Conservation (phyloP, 2,329 filamentous ascomycete species). For the Chaetoscypha palmicola region DNA sequence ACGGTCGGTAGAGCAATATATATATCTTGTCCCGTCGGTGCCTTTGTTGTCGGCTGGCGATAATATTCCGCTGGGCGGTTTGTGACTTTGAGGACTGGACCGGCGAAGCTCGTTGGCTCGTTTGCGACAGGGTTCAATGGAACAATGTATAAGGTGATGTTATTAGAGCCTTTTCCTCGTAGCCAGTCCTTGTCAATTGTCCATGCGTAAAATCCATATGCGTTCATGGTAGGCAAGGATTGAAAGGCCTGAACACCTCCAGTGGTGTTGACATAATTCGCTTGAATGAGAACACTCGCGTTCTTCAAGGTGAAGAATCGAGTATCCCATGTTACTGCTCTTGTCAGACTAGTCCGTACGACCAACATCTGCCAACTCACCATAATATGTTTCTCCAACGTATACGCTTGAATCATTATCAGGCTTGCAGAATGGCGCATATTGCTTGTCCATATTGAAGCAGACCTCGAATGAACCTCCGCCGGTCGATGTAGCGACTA, state of each 20-base stretch:
- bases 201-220: slow-evolving; percentile 23
- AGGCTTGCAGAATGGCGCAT: slow-evolving; percentile 28
- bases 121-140: slow-evolving; percentile 14
- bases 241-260: slow-evolving; percentile 26
- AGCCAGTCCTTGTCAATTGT: slow-evolving; percentile 24
- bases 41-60: slow-evolving; percentile 14
- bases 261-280: slow-evolving; percentile 26
- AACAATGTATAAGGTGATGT: slow-evolving; percentile 25
- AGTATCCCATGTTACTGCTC: slow-evolving; percentile 28
- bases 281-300: slow-evolving; percentile 22
- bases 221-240: slow-evolving; percentile 17
- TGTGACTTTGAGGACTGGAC: slow-evolving; percentile 23
- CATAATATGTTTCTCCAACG: slow-evolving; percentile 27
- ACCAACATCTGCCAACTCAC: slow-evolving; percentile 9
- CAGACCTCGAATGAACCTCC: slow-evolving; percentile 27
- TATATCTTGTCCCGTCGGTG: slow-evolving; percentile 21
- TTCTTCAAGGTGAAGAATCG: slow-evolving; percentile 22
- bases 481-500: slow-evolving; percentile 15
- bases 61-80: slow-evolving; percentile 19
- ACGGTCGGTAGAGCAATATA: slow-evolving; percentile 28
- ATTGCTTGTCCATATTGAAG: slow-evolving; percentile 23
- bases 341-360: background rate
- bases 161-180: slow-evolving; percentile 20
- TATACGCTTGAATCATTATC: slow-evolving; percentile 26
- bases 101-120: slow-evolving; percentile 14